Evolutionary conservation across 805 yeast species (phyloP).

Genomic region (Teunomyces tritomae): DNA sequence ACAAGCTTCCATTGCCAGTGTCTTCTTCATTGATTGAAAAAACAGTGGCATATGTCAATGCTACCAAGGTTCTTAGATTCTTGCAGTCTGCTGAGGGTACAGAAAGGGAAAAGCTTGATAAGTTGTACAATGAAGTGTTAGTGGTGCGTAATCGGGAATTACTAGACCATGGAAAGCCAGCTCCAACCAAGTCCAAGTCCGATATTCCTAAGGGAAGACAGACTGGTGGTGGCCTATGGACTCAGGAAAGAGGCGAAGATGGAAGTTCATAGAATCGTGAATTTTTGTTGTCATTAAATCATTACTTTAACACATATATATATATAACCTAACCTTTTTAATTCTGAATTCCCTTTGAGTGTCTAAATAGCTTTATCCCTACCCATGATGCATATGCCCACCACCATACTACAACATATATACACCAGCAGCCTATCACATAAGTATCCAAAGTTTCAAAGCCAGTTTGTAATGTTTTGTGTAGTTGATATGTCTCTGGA

Average conservation of each 20-base stretch:
- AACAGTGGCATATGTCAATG: constrained; percentile 37
- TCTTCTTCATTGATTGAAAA: constrained; percentile 37
- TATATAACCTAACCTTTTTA: neutral
- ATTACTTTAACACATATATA: no score
- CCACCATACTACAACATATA: constrained; percentile 44
- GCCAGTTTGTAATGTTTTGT: constrained; percentile 5
- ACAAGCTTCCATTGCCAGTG: constrained; percentile 38
- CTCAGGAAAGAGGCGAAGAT: constrained; percentile 70
- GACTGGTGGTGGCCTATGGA: constrained; percentile 79
- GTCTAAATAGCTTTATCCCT: constrained; percentile 76
- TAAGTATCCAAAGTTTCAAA: constrained; percentile 27
- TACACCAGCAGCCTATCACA: constrained; percentile 36
- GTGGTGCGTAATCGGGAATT: constrained; percentile 37
- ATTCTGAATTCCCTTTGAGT: constrained; percentile 60
- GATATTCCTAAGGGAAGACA: constrained; percentile 51
- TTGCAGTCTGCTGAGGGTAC: constrained; percentile 9
- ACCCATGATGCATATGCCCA: constrained; percentile 80
- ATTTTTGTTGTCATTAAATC: no score
- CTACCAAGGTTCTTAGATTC: constrained; percentile 16
- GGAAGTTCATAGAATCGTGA: constrained; percentile 35
- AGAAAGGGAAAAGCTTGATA: constrained; percentile 14
- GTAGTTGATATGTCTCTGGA: constrained; percentile 8
- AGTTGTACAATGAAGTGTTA: constrained; percentile 35
- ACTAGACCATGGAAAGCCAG: constrained; percentile 11
- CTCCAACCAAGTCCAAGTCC: constrained; percentile 22